Evolutionary conservation across 192 early-diverging fungal genomes (phyloP), one percentile per base, ranked within the genome.

Genomic region (Allomyces javanicus): DNA sequence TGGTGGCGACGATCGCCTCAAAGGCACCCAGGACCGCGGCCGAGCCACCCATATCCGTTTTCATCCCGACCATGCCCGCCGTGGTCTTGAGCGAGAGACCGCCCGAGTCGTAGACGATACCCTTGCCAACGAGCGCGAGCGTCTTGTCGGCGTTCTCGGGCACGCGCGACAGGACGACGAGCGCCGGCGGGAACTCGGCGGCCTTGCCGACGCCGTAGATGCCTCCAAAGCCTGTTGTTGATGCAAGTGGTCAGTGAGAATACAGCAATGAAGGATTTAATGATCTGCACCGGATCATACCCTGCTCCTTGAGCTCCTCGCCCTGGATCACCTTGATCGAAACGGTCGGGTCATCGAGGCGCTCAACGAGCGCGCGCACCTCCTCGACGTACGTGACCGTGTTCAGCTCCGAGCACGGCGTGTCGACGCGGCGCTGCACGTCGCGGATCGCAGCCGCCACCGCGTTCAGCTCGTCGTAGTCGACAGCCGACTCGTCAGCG

Each of bases 41-140:
- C 43, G 70, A 67, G 4, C 81, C 81, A 61, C 75, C 79, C 79
- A 81, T 81, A 69, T 83, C 81, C n/a, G 65, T 65, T 65, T 81
- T 81, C 79, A 79, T 74, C 1, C 63, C 71, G 26, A 72, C 74
- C 74, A 76, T 75, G 9, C 26, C 22, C 19, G 62, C 55, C 24
- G 69, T 66, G n/a, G 67, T 9, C 68, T 82, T 82, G 71, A 82
- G 45, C 14, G 69, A 73, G 19, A 78, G 65, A 66, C 77, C 75
- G 40, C 75, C 77, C 27, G 79, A 77, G 69, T 83, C 81, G 72
- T 74, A 83, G 12, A 79, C 75, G 66, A 82, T 81, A 21, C 80
- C 80, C 72, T 83, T 83, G 66, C 81, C 81, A 24, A 81, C 81
- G 67, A 73, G 77, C 24, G 74, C 75, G 11, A 79, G 62, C 12